Conservation (phyloP, 371 early-diverging fungal genomes). For the Mucor plumbeus region DNA sequence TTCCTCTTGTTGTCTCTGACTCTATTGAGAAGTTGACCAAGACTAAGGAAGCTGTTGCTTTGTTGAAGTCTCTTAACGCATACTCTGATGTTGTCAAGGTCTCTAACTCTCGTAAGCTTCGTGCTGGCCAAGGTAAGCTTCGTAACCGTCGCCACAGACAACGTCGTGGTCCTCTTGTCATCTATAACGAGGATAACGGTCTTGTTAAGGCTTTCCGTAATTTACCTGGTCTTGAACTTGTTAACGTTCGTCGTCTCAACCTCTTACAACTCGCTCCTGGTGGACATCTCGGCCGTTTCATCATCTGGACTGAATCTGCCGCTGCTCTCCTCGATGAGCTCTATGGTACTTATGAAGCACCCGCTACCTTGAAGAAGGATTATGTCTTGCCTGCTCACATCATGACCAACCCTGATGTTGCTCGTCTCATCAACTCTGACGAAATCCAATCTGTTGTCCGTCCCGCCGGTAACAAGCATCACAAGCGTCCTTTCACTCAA, state of each 20-base stretch:
- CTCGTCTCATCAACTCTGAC: conserved; percentile 96
- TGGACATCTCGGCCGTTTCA: conserved; percentile 99
- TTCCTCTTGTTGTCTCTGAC: conserved; percentile 96
- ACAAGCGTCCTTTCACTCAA: conserved; percentile 91
- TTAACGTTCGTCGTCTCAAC: conserved; percentile 93
- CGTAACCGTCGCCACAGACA: conserved; percentile 99
- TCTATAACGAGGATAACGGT: conserved; percentile 97
- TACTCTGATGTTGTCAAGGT: conserved; percentile 98
- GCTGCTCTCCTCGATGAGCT: conserved; percentile 95
- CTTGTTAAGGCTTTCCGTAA: conserved; percentile 98
- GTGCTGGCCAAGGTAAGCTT: conserved; percentile 99
- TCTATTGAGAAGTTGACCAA: conserved; percentile 86
- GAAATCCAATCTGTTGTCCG: conserved; percentile 97
- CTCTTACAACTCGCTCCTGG: conserved; percentile 99
- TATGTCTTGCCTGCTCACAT: conserved; percentile 91
- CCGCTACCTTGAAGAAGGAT: conserved; percentile 91
- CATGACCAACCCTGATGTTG: conserved; percentile 94
- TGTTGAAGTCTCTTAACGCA: conserved; percentile 94
- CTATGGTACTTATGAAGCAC: conserved; percentile 89
- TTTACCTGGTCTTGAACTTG: conserved; percentile 99
- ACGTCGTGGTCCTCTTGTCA: conserved; percentile 98
- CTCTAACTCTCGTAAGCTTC: conserved; percentile 95
- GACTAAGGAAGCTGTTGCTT: conserved; percentile 96
- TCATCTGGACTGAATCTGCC: conserved; percentile 99
- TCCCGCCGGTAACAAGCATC: conserved; percentile 78